Base-by-base conservation (phyloP, 768 basidiomycete species). In the Phlegmacium glaucopus region DNA sequence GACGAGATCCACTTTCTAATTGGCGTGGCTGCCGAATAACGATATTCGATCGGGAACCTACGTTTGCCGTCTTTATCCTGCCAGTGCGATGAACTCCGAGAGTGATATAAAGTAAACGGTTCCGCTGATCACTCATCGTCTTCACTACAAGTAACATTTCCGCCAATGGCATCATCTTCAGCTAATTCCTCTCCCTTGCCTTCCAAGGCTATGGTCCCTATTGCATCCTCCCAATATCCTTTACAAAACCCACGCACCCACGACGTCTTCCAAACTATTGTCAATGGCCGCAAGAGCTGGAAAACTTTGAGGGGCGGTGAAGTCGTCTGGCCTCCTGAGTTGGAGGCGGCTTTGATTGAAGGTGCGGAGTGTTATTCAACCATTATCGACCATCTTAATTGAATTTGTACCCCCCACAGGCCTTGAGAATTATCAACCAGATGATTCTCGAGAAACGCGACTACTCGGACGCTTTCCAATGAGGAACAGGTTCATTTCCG, bases 401-500 rank as follows among this genome's bases (percentile, higher is more conserved):
- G 2, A 22, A 22, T 34, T 32, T 37, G 49, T 58, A 50, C 52
- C 50, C 13, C 28, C 46, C 53, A 41, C 43, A 89, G 86, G 83
- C n/a, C 78, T 81, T 47, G 81, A 79, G 62, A 79, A 76, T 36
- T 90, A 89, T 57, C 75, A 78, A 46, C 87, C 86, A 26, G 79
- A 83, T 51, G 82, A 87, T 57, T 83, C 83, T 12, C 71, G 85
- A 61, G 85, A 87, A 60, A 85, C 85, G 34, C 72, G 83, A 45
- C 77, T 84, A 13, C 76, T 89, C 3, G 85, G 85, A 17, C 78
- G 87, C 42, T 88, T 85, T 59, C 87, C 87, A 30, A 80, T 85
- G 75, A 75, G 87, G 48, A 90, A 90, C 65, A 77, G 83, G 39
- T 90, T 88, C 65, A 85, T 89, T 52, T 85, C 87, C 43, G 84